A percentile compares a stretch with the other conserved stretches of the same genome.
Evolutionary conservation across 768 basidiomycete genomes (phyloP).

Genomic region (Leccinum arenicola): DNA sequence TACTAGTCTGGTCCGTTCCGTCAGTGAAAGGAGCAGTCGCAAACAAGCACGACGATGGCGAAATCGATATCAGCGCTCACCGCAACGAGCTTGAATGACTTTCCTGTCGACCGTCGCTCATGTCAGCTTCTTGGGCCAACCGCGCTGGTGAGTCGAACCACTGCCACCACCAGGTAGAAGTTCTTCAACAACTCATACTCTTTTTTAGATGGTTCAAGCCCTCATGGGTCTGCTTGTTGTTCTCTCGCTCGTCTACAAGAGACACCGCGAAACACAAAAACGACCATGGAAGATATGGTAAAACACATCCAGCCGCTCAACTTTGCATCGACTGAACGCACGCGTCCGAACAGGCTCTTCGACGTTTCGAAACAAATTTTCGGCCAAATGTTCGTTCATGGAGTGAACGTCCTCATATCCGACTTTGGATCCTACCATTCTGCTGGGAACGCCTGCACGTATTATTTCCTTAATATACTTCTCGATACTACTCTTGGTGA

Average conservation of each 20-base stretch:
- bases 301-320: conserved; percentile 19
- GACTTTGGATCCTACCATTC: conserved; percentile 67
- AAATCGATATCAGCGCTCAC: conserved; percentile 10
- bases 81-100: conserved; percentile 17
- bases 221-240: conserved; percentile 93
- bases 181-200: neutral
- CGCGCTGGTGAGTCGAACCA: conserved; percentile 36
- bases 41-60: conserved; percentile 1
- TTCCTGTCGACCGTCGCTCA: conserved; percentile 40
- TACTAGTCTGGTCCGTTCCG: neutral
- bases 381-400: conserved; percentile 81
- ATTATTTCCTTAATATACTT: conserved; percentile 90
- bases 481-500: conserved; percentile 74
- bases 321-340: conserved; percentile 5
- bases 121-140: conserved; percentile 49
- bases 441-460: conserved; percentile 82
- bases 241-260: conserved; percentile 80
- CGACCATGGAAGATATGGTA: conserved; percentile 94
- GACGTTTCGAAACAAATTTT: conserved; percentile 91
- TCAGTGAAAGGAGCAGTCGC: neutral
- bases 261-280: conserved; percentile 81
- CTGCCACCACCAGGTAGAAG: neutral
- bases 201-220: conserved; percentile 67
- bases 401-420: conserved; percentile 76
- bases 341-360: conserved; percentile 58